Evolutionary conservation across 805 yeast species (phyloP).

Genomic region (Saccharomycopsis guyanensis): DNA sequence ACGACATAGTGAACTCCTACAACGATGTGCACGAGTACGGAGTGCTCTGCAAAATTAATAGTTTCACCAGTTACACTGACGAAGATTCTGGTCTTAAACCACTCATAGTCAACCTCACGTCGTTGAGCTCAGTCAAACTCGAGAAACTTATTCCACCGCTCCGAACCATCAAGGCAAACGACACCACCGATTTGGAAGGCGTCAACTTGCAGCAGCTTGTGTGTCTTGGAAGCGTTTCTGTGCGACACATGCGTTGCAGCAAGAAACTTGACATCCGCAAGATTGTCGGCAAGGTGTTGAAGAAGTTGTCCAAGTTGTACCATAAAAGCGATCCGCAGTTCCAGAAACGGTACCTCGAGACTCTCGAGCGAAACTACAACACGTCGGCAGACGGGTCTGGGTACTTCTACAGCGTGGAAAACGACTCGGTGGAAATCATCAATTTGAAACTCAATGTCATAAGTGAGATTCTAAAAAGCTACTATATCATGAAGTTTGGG

Average conservation of each 20-base stretch:
- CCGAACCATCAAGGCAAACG: neutral
- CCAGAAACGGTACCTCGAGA: neutral
- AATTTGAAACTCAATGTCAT: slow-evolving; percentile 14
- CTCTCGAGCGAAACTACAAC: slow-evolving; percentile 8
- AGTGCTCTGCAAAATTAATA: slow-evolving; percentile 12
- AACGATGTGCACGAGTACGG: slow-evolving; percentile 17
- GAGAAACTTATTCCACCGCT: slow-evolving; percentile 12
- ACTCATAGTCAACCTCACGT: slow-evolving; percentile 9
- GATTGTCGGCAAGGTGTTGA: slow-evolving; percentile 3
- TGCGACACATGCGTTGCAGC: slow-evolving; percentile 2
- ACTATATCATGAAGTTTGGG: slow-evolving; percentile 7
- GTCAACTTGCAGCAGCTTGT: slow-evolving; percentile 8
- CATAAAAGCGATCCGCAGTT: slow-evolving; percentile 3
- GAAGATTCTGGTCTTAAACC: slow-evolving; percentile 11
- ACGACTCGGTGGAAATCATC: slow-evolving; percentile 10
- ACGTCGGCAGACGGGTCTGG: slow-evolving; percentile 1
- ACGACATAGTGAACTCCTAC: slow-evolving; percentile 9
- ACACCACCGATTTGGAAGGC: slow-evolving; percentile 8
- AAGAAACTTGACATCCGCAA: slow-evolving; percentile 1
- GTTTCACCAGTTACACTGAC: slow-evolving; percentile 7
- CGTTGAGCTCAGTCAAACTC: slow-evolving; percentile 2
- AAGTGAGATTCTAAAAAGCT: slow-evolving; percentile 12
- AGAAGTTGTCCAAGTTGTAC: slow-evolving; percentile 8
- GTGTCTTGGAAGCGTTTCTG: slow-evolving; percentile 11
- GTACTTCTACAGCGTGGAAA: slow-evolving; percentile 8